A percentile compares a stretch with the other conserved stretches of the same genome.
Conservation (phyloP, 2,329 filamentous ascomycete genomes). For the Neofusicoccum sp. region DNA sequence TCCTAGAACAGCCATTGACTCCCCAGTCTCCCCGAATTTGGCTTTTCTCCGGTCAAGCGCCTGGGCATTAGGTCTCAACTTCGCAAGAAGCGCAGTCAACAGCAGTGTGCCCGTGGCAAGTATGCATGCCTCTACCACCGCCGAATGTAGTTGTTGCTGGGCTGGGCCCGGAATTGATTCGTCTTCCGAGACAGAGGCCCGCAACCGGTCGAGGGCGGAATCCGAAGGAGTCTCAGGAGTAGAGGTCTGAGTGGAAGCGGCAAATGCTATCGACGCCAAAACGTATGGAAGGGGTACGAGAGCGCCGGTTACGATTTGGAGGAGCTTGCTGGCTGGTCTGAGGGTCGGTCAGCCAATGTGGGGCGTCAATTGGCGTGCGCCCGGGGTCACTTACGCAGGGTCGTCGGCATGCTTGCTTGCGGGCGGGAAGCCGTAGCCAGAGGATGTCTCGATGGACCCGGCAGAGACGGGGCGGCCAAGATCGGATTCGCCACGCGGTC, state of each 20-base stretch:
- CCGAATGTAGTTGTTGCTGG: slow-evolving; percentile 22
- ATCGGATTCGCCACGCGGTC: slow-evolving; percentile 47
- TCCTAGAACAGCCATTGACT: slow-evolving; percentile 6
- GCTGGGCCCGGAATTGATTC: background rate
- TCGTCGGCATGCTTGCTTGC: background rate
- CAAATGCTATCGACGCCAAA: slow-evolving; percentile 46
- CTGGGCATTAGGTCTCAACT: slow-evolving; percentile 29
- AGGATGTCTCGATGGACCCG: background rate
- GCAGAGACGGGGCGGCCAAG: slow-evolving; percentile 35
- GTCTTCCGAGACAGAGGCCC: slow-evolving; percentile 8
- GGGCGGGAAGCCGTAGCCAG: slow-evolving; percentile 16
- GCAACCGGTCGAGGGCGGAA: slow-evolving; percentile 13
- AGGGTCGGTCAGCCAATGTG: background rate
- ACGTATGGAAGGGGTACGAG: slow-evolving; percentile 51
- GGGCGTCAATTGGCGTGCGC: background rate
- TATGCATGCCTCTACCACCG: slow-evolving; percentile 44
- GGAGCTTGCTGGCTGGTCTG: slow-evolving; percentile 38
- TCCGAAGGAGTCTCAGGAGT: background rate
- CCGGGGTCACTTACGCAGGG: slow-evolving; percentile 11
- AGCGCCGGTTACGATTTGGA: slow-evolving; percentile 51
- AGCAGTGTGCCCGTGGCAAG: slow-evolving; percentile 48
- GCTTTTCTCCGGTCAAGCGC: slow-evolving; percentile 37
- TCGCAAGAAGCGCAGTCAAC: slow-evolving; percentile 43
- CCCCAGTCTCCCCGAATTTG: slow-evolving; percentile 21
- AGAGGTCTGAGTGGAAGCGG: slow-evolving; percentile 6